Conservation (phyloP, 2,329 filamentous ascomycete genomes). For the Pseudogymnoascus verrucosus region DNA sequence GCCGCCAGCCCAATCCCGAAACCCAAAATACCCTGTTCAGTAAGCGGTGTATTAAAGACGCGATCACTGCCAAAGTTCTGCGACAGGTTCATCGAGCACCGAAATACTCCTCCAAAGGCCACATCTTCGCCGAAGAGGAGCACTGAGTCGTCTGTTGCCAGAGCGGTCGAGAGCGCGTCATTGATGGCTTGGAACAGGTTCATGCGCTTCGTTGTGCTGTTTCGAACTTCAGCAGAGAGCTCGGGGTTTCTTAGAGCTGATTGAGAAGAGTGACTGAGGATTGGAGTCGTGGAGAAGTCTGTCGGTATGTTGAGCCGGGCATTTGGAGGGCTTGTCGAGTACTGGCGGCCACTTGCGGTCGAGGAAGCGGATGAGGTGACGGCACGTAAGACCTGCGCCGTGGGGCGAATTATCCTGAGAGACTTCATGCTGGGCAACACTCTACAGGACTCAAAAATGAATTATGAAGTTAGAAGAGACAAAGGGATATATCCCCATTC, state of each 20-base stretch:
- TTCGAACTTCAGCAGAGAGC: slow-evolving; percentile 56
- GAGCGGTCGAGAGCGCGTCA: slow-evolving; percentile 72
- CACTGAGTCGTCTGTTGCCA: slow-evolving; percentile 76
- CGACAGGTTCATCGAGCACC: slow-evolving; percentile 84
- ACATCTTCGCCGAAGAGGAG: slow-evolving; percentile 95
- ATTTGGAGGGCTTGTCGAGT: slow-evolving; percentile 39
- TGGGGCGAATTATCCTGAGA: neutral
- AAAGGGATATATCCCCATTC: neutral
- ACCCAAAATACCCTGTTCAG: slow-evolving; percentile 88
- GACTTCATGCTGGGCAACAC: neutral
- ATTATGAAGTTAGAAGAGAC: neutral
- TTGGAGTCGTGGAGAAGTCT: slow-evolving; percentile 74
- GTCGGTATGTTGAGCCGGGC: slow-evolving; percentile 73
- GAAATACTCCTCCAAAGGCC: slow-evolving; percentile 92
- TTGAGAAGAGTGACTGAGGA: slow-evolving; percentile 74
- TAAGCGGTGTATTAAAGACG: slow-evolving; percentile 93
- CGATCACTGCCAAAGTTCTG: slow-evolving; percentile 80
- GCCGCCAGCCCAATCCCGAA: slow-evolving; percentile 87
- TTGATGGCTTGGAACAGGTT: slow-evolving; percentile 95
- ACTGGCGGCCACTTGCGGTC: slow-evolving; percentile 11
- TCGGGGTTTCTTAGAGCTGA: slow-evolving; percentile 64
- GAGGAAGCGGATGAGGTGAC: slow-evolving; percentile 6
- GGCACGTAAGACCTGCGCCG: neutral
- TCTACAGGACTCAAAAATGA: neutral
- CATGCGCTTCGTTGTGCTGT: slow-evolving; percentile 71